Base-by-base conservation (phyloP, 2,329 filamentous ascomycete genomes). In the Penicillium griseofulvum region DNA sequence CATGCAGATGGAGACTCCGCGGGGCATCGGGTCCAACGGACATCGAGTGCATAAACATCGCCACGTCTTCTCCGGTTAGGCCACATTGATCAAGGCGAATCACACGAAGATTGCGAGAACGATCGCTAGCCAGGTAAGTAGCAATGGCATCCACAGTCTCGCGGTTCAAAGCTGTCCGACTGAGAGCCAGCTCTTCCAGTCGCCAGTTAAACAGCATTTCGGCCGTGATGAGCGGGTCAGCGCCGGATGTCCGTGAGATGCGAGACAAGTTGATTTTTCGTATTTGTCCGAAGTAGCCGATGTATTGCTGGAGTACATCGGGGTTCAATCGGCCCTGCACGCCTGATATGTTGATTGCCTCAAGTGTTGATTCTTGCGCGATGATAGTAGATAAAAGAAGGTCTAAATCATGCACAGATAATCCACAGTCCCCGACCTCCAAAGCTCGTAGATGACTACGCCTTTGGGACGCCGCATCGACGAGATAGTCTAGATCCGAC, bases 151-250 rank as follows among this genome's bases (percentile, higher is more conserved):
- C 85, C 1, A 89, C 80, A 5, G 84, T 88, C 59, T 82, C 78
- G 38, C 81, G 73, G 62, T 89, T 89, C 48, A 83, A 71, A 2
- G 79, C 76, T 6, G 86, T 86, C 37, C 84, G 83, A 63, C 84
- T 89, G 50, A 90, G 69, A 37, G 82, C 79, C 28, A 90, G 71
- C 58, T 88, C 85, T 65, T 88, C 83, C 10, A 90, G 74, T 51
- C 80, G 79, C 87, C 87, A 90, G 42, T 82, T 81, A 46, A 87
- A 76, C 46, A 90, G 74, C 4, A 85, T 87, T 63, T 89, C 85
- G 9, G 85, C 78, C 12, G 84, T 79, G 49, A 89, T 80, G n/a
- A 89, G 73, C 11, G 87, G 80, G 57, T 87, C 84, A 0, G 80
- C 71, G 3, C 84, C 84, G 6, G 85, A 85, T 1, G 84, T 86